Evolutionary conservation across 23 red algal species (phyloP).

Genomic region (Cyanidiococcus yangmingshanensis): DNA sequence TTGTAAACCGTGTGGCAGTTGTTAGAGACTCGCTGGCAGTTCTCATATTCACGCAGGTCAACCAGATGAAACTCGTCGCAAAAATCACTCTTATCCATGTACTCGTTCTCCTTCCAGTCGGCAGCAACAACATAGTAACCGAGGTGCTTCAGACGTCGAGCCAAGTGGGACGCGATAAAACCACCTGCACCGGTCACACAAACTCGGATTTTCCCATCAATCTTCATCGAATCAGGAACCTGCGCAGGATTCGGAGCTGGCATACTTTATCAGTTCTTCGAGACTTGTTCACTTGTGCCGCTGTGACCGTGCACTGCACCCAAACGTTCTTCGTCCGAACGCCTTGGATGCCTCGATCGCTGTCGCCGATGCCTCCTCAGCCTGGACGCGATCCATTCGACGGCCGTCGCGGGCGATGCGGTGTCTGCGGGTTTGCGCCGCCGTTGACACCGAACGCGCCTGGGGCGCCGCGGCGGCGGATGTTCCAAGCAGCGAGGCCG

Average conservation of each 20-base stretch:
- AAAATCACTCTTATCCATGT: constrained; percentile 79
- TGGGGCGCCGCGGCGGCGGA: no score
- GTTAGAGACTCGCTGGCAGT: constrained; percentile 69
- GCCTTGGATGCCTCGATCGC: no score
- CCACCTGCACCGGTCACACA: constrained; percentile 65
- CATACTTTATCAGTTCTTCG: no score
- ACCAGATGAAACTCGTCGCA: constrained; percentile 95
- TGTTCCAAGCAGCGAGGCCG: no score
- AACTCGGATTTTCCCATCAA: constrained; percentile 18
- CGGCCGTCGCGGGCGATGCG: no score
- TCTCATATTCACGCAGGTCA: constrained; percentile 87
- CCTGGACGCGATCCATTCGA: no score
- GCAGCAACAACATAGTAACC: constrained; percentile 92
- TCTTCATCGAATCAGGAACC: neutral
- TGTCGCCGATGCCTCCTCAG: no score
- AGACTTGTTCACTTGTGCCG: no score
- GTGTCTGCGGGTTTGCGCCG: no score
- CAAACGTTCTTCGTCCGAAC: no score
- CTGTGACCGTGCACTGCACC: no score
- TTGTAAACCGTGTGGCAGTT: constrained; percentile 93
- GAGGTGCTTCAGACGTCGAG: constrained; percentile 77
- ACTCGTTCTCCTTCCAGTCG: constrained; percentile 99
- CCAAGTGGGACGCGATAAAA: constrained; percentile 97
- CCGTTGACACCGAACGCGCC: no score
- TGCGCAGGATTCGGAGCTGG: neutral